Conservation (phyloP, 139 green algal species). For the Diplosphaera chodatii region DNA sequence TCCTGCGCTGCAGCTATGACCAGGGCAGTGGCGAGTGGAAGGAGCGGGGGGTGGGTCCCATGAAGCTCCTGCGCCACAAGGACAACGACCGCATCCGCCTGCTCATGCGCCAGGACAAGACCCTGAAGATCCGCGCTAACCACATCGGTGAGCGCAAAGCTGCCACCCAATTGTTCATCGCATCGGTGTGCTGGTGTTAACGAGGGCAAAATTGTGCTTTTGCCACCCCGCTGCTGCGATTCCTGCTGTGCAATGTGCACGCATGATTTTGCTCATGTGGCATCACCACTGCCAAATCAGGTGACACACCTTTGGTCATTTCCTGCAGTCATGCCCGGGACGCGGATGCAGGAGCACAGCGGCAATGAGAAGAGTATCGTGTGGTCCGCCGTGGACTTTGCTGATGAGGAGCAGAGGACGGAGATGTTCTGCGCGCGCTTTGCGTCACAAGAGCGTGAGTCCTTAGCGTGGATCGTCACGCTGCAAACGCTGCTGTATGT, state of each 20-base stretch:
- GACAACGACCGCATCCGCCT: slow-evolving; percentile 84
- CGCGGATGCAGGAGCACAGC: slow-evolving; percentile 86
- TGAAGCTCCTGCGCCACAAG: slow-evolving; percentile 93
- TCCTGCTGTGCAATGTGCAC: slow-evolving; percentile 2
- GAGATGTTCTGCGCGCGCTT: slow-evolving; percentile 93
- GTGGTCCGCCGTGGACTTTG: slow-evolving; percentile 91
- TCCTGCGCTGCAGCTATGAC: slow-evolving; percentile 48
- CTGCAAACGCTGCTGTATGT: neutral
- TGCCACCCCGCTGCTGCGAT: no score
- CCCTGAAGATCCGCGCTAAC: slow-evolving; percentile 98
- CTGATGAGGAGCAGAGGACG: slow-evolving; percentile 78
- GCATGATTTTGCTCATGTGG: no score
- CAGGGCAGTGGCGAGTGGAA: slow-evolving; percentile 93
- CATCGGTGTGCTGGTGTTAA: no score
- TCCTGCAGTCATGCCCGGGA: slow-evolving; percentile 84
- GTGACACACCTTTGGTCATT: no score
- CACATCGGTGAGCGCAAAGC: slow-evolving; percentile 66
- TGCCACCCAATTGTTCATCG: no score
- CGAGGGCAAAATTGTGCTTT: no score
- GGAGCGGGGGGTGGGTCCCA: slow-evolving; percentile 86
- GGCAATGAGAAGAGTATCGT: slow-evolving; percentile 97
- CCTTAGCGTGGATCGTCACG: neutral
- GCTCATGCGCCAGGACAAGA: slow-evolving; percentile 96
- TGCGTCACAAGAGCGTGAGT: slow-evolving; percentile 64
- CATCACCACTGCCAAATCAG: no score